Evolutionary conservation across 495 filamentous ascomycete genomes (phyloP), one percentile per base, ranked within the genome.

Genomic region (Cryomyces antarcticus): DNA sequence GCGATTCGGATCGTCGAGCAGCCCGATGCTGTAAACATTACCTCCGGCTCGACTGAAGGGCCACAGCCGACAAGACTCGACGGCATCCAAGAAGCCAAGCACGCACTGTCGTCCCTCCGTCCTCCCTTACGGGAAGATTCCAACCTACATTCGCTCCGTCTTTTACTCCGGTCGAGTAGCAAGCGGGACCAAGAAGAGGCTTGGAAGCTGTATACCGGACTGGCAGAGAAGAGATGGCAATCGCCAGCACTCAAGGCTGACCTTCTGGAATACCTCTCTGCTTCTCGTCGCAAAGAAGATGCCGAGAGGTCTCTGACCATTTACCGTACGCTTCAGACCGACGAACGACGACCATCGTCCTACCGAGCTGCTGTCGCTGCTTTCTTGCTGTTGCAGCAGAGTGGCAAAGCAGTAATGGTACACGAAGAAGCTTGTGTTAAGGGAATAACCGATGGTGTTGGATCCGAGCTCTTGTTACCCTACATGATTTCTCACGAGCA

Each of bases 261-360:
- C 30, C 38, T 62, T 10, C 47, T 62, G 24, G 42, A 50, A 4
- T 62, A 57, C 47, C 50, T 62, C 4, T 51, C 43, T 0, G 17
- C 9, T 3, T 45, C 13, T 36, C 37, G 17, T 17, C 38, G 24
- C 11, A 35, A 31, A 31, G 28, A 37, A 9, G 38, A 41, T 12
- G 47, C 42, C 6, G 36, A 39, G 5, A 24, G 17, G 17, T 24
- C 17, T 24, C 17, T 24, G 17, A 24, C 17, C 17, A 24, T 24
- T 24, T 24, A 24, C 17, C 2, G 17, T 24, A 24, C 17, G 17
- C 17, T 24, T 24, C 17, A 24, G 17, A 24, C 17, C 2, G 17
- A 24, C 17, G 17, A 24, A 24, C 17, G 17, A 24, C 17, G 17
- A 24, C 17, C 17, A 24, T 24, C 17, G 17, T 24, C 17, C 1